phyloP scores from a whole-genome alignment of 371 early-diverging fungal genomes.

The Syncephalis fuscata region DNA sequence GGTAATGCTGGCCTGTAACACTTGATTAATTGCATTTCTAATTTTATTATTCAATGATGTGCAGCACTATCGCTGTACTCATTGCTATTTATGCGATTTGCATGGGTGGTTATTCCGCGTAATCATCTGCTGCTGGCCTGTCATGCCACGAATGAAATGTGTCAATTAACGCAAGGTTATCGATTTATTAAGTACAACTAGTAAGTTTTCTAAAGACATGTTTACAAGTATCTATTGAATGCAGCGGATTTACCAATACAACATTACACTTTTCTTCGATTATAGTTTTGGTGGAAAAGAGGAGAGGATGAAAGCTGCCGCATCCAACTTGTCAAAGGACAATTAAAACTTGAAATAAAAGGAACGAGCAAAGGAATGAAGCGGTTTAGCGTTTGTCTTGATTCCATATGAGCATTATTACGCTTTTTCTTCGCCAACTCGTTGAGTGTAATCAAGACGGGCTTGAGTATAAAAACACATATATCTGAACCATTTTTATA shows the following conservation, averaged over 20 bases:
- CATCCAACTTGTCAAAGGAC: too few relatives aligned
- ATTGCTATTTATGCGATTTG: slow-evolving; percentile 88
- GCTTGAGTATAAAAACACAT: slow-evolving; percentile 81
- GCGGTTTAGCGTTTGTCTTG: too few relatives aligned
- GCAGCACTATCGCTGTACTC: slow-evolving; percentile 44
- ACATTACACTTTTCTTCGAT: too few relatives aligned
- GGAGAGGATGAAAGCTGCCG: too few relatives aligned
- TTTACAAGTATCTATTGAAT: too few relatives aligned
- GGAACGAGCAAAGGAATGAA: too few relatives aligned
- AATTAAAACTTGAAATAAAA: too few relatives aligned
- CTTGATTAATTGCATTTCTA: background rate
- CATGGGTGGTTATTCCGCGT: slow-evolving; percentile 78
- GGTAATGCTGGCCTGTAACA: slow-evolving; percentile 29
- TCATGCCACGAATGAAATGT: slow-evolving; percentile 80
- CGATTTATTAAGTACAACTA: slow-evolving; percentile 63
- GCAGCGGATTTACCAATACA: too few relatives aligned
- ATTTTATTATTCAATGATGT: background rate
- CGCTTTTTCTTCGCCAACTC: background rate
- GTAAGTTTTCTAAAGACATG: background rate
- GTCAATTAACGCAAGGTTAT: slow-evolving; percentile 72
- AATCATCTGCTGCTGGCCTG: slow-evolving; percentile 86
- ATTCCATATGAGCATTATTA: too few relatives aligned
- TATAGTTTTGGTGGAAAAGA: too few relatives aligned
- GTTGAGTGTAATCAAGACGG: slow-evolving; percentile 32
- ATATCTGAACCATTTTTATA: slow-evolving; percentile 46